Percentiles rank a stretch among this genome's conserved stretches.
phyloP scores from a whole-genome alignment of 176 grass and related monocot genomes.

The Carex myosuroides region DNA sequence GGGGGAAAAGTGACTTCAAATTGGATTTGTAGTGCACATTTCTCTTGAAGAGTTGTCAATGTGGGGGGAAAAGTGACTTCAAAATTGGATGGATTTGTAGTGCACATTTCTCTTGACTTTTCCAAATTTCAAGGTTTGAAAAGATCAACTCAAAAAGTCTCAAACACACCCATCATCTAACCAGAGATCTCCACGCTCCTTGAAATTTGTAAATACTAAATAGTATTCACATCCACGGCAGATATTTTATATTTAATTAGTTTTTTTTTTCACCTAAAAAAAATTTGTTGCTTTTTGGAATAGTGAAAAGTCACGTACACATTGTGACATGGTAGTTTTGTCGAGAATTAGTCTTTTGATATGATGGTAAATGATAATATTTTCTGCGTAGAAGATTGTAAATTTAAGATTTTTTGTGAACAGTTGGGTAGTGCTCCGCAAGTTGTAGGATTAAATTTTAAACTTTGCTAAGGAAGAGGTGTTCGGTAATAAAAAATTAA shows the following conservation, averaged over 20 bases:
- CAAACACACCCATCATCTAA: not conserved
- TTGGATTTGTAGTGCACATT: not conserved
- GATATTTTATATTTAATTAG: not conserved
- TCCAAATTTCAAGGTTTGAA: not conserved
- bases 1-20: not conserved
- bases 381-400: too few species aligned
- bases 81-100: not conserved
- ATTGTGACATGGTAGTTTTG: too few species aligned
- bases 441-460: too few species aligned
- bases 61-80: not conserved
- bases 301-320: too few species aligned
- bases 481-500: too few species aligned
- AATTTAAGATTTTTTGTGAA: too few species aligned
- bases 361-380: too few species aligned
- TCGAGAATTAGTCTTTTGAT: too few species aligned
- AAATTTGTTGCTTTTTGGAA: too few species aligned
- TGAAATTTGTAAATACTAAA: not conserved
- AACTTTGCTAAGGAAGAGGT: too few species aligned
- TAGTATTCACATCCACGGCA: not conserved
- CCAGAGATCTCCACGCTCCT: not conserved
- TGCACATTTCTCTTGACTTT: not conserved
- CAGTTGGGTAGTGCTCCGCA: too few species aligned
- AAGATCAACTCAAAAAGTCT: not conserved
- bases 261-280: too few species aligned
- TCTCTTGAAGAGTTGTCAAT: not conserved